Evolutionary conservation across 805 yeast species (phyloP).

Genomic region (Lipomyces yamadae): DNA sequence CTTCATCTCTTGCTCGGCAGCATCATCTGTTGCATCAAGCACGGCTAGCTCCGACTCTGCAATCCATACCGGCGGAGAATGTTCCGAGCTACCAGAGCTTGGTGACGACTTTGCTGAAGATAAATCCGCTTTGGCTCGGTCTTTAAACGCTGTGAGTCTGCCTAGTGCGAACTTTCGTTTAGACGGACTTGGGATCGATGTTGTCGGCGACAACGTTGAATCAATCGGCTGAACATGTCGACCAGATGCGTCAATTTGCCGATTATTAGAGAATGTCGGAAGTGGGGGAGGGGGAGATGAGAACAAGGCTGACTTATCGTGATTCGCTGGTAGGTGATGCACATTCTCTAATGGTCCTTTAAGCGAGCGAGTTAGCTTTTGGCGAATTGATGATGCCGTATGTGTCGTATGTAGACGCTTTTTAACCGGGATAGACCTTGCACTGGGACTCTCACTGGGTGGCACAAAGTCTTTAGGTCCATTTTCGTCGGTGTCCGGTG

Average conservation of each 20-base stretch:
- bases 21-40: conserved; percentile 21
- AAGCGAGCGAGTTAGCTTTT: conserved; percentile 13
- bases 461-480: neutral
- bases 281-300: conserved; percentile 22
- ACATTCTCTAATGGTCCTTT: conserved; percentile 13
- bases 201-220: conserved; percentile 2
- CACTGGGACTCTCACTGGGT: neutral
- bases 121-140: conserved; percentile 13
- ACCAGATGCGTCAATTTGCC: conserved; percentile 12
- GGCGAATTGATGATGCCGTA: conserved; percentile 14
- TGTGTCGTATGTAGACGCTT: neutral
- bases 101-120: conserved; percentile 2
- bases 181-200: conserved; percentile 14
- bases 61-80: conserved; percentile 15
- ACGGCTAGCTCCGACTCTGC: conserved; percentile 20
- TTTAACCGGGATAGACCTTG: neutral
- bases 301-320: conserved; percentile 4
- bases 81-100: neutral
- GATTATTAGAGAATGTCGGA: neutral
- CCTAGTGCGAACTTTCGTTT: conserved; percentile 11
- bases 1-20: conserved; percentile 32
- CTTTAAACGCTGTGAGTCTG: conserved; percentile 14
- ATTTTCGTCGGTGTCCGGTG: neutral
- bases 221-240: conserved; percentile 18
- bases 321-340: neutral